phyloP scores from a whole-genome alignment of 345 rosid genomes.

The Eucalyptus albens region DNA sequence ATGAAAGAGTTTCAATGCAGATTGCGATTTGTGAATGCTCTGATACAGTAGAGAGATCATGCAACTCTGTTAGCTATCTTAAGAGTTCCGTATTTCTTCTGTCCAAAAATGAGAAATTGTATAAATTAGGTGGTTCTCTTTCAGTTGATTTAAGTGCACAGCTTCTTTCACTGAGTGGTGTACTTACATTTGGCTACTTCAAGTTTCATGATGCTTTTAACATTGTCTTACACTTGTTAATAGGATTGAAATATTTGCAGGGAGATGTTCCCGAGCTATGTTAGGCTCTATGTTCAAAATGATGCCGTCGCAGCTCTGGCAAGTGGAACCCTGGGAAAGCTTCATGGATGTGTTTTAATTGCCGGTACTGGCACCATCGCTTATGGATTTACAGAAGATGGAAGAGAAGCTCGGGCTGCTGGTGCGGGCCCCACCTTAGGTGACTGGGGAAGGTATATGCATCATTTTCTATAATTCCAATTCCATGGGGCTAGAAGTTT shows the following conservation, averaged over 20 bases:
- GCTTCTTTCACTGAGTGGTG: neutral
- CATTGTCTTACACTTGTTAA: neutral
- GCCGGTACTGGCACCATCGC: constrained; percentile 95
- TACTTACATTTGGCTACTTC: neutral
- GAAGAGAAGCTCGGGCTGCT: constrained; percentile 85
- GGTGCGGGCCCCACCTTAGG: constrained; percentile 95
- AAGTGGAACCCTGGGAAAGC: constrained; percentile 92
- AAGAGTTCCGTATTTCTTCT: neutral
- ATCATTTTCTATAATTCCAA: neutral
- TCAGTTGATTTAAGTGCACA: neutral
- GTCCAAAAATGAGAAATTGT: neutral
- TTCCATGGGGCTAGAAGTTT: neutral
- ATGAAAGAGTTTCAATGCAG: neutral
- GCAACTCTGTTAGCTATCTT: neutral
- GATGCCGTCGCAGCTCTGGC: constrained; percentile 95
- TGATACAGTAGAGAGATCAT: neutral
- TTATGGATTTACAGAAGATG: constrained; percentile 83
- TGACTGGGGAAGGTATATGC: constrained; percentile 85
- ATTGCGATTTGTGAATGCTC: neutral
- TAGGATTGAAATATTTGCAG: constrained; percentile 11
- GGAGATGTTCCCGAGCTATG: constrained; percentile 68
- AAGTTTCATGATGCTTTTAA: neutral
- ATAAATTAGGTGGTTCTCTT: neutral
- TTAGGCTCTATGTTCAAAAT: constrained; percentile 66
- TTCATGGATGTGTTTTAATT: constrained; percentile 90